Percentiles rank a stretch among this genome's conserved stretches.
Conservation (phyloP, 2,329 filamentous ascomycete genomes). For the Microsporum canis region DNA sequence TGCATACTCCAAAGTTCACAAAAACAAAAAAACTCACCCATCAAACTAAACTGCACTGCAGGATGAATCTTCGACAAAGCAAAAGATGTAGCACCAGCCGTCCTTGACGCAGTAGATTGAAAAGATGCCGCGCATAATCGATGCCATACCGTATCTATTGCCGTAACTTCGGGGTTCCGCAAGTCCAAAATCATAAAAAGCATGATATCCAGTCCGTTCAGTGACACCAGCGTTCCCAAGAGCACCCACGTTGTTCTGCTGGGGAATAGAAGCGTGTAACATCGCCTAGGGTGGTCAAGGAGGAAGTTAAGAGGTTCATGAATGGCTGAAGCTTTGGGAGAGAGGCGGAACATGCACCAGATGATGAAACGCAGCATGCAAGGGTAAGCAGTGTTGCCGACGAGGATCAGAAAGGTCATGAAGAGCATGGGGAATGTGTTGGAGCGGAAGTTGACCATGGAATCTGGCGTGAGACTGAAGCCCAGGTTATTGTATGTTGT, state of each 20-base stretch:
- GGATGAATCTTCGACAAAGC: slow-evolving; percentile 42
- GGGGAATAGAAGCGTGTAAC: slow-evolving; percentile 53
- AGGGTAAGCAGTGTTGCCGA: slow-evolving; percentile 41
- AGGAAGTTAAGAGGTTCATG: slow-evolving; percentile 42
- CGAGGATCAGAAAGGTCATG: slow-evolving; percentile 31
- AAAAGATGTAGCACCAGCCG: slow-evolving; percentile 42
- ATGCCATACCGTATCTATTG: slow-evolving; percentile 10
- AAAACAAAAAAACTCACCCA: slow-evolving; percentile 32
- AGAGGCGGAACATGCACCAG: slow-evolving; percentile 43
- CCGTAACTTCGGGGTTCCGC: slow-evolving; percentile 39
- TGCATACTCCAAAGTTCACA: background rate
- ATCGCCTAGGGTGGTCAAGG: slow-evolving; percentile 51
- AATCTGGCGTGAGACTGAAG: slow-evolving; percentile 45
- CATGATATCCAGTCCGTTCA: slow-evolving; percentile 47
- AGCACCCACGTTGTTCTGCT: slow-evolving; percentile 49
- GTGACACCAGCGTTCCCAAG: slow-evolving; percentile 38
- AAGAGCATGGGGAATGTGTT: slow-evolving; percentile 31
- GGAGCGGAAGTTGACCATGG: slow-evolving; percentile 41
- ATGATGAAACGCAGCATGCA: slow-evolving; percentile 46
- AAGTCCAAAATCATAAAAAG: slow-evolving; percentile 45
- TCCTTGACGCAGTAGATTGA: slow-evolving; percentile 43
- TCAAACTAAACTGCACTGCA: slow-evolving; percentile 43
- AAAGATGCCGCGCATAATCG: slow-evolving; percentile 35
- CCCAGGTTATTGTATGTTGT: slow-evolving; percentile 45
- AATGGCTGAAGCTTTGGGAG: slow-evolving; percentile 29